These are phyloP conservation scores for Colletotrichum simmondsii DNA, from an alignment of 2,329 filamentous ascomycete species.

Conservation along the genomic window DNA sequence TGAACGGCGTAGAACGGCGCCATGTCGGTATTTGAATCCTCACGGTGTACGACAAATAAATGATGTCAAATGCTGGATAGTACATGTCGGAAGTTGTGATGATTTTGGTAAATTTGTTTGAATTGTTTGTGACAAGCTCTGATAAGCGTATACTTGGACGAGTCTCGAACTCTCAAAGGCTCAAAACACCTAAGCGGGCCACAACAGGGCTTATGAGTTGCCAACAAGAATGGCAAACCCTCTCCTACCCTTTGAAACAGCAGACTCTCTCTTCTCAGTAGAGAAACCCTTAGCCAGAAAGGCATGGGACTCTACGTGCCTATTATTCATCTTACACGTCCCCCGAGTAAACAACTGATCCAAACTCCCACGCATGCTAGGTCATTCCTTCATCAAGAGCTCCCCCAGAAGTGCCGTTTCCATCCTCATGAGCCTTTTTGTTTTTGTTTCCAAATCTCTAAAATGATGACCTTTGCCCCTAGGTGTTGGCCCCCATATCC, in stretches of 20 bases:
- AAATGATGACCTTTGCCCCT: background rate
- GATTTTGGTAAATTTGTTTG: background rate
- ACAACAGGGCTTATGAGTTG: background rate
- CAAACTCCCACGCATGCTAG: slow-evolving; percentile 29
- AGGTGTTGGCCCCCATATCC: background rate
- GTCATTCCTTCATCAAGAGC: slow-evolving; percentile 26
- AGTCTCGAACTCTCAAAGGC: slow-evolving; percentile 6
- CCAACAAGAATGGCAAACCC: slow-evolving; percentile 12
- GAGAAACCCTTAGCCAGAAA: background rate
- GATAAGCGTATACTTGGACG: slow-evolving; percentile 16
- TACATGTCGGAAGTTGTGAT: background rate
- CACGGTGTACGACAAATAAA: no score
- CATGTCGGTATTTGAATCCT: background rate
- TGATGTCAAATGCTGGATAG: background rate
- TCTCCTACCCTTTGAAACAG: background rate
- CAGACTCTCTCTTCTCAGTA: background rate
- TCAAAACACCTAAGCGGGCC: background rate
- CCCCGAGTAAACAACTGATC: slow-evolving; percentile 11
- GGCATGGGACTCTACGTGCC: background rate
- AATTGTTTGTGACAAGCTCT: slow-evolving; percentile 8
- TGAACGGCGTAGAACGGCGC: background rate
- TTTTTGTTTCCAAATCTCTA: slow-evolving; percentile 17
- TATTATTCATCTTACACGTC: slow-evolving; percentile 23
- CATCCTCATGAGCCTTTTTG: slow-evolving; percentile 4
- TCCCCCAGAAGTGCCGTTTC: slow-evolving; percentile 10